Evolutionary conservation across 805 yeast species (phyloP).

Genomic region (Saccharomycopsis selenospora): DNA sequence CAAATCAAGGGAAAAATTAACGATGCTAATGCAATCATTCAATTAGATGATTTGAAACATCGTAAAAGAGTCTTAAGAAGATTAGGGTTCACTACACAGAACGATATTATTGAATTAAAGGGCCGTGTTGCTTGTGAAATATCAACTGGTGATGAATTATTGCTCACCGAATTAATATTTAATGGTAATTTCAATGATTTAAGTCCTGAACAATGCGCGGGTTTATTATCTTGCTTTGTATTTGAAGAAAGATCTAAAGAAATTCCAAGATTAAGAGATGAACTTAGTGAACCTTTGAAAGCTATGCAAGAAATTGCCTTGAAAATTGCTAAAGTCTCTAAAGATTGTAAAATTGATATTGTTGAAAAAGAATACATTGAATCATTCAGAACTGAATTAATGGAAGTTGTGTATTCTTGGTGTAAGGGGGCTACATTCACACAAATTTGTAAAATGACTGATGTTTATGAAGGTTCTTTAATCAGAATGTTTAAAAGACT

Average conservation of each 20-base stretch:
- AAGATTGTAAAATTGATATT: constrained; percentile 83
- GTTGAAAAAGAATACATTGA: constrained; percentile 91
- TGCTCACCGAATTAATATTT: constrained; percentile 86
- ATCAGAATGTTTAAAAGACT: constrained; percentile 91
- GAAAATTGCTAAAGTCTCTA: constrained; percentile 80
- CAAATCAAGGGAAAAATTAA: constrained; percentile 54
- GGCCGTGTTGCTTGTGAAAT: constrained; percentile 98
- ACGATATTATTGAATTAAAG: constrained; percentile 88
- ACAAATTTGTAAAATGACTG: constrained; percentile 97
- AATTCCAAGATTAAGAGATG: constrained; percentile 77
- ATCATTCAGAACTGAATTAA: constrained; percentile 82
- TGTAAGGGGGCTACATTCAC: constrained; percentile 94
- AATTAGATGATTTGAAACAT: constrained; percentile 86
- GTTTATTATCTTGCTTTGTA: constrained; percentile 87
- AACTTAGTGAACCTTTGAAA: constrained; percentile 85
- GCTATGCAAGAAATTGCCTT: constrained; percentile 86
- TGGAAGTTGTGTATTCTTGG: constrained; percentile 98
- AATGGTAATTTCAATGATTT: constrained; percentile 91
- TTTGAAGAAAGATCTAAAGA: constrained; percentile 95
- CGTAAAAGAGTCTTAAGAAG: constrained; percentile 90
- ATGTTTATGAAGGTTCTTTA: constrained; percentile 94
- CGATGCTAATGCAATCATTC: constrained; percentile 87
- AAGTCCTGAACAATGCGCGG: constrained; percentile 85
- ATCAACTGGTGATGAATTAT: constrained; percentile 76
- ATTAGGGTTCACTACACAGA: constrained; percentile 78